Percentiles rank a stretch among this genome's conserved stretches.
Evolutionary conservation across 2,329 filamentous ascomycete genomes (phyloP).

Genomic region (Akanthomyces lecanii): DNA sequence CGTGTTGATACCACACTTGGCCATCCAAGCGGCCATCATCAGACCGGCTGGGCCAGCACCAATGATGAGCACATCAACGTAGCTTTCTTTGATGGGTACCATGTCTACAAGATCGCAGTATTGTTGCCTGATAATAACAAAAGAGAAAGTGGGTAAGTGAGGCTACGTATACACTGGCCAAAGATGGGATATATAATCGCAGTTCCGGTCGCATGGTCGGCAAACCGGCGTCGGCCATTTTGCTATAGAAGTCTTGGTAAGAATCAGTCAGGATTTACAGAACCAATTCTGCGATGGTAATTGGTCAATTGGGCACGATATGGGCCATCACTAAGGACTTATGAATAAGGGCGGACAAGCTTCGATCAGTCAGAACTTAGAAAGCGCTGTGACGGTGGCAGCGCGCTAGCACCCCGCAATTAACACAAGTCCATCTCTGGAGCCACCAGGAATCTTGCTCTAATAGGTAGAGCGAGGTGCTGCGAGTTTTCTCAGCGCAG

Average conservation of each 20-base stretch:
- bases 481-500: no score
- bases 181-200: no score
- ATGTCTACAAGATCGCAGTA: background rate
- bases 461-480: no score
- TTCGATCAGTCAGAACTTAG: background rate
- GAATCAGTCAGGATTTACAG: slow-evolving; percentile 5
- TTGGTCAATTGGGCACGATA: background rate
- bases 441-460: background rate
- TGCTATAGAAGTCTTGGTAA: background rate
- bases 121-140: background rate
- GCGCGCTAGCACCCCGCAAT: background rate
- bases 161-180: no score
- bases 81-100: background rate
- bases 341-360: background rate
- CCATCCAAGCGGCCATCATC: slow-evolving; percentile 39
- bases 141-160: background rate
- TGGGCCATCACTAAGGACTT: background rate
- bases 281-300: background rate
- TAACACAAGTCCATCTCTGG: background rate
- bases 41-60: slow-evolving; percentile 45
- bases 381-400: background rate
- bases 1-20: slow-evolving; percentile 21
- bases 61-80: slow-evolving; percentile 40
- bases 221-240: no score
- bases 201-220: no score